Conservation (phyloP, 2,329 filamentous ascomycete species). For the Acarospora socialis region DNA sequence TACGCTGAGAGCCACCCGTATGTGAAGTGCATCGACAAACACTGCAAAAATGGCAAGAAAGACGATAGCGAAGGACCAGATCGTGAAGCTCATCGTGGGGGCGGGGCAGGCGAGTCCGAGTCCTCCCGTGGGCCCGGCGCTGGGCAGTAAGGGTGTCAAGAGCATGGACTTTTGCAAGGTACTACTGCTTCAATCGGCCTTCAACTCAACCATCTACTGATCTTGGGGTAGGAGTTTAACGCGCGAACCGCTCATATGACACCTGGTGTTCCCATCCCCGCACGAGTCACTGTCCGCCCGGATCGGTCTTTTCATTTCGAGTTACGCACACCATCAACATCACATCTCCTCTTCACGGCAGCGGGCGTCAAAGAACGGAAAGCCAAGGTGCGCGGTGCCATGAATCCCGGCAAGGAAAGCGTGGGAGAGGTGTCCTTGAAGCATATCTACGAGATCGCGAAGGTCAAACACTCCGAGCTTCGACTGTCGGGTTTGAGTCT, state of each 20-base stretch:
- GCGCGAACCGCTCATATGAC: constrained; percentile 76
- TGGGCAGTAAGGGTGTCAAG: constrained; percentile 96
- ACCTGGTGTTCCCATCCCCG: constrained; percentile 73
- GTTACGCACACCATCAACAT: constrained; percentile 84
- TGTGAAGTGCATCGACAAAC: no score
- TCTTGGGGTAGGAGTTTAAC: constrained; percentile 69
- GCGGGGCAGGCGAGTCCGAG: constrained; percentile 90
- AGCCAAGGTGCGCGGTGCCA: constrained; percentile 60
- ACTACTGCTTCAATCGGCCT: constrained; percentile 9
- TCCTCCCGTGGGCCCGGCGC: constrained; percentile 86
- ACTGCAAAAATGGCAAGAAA: constrained; percentile 38
- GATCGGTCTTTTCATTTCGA: constrained; percentile 92
- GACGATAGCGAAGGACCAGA: constrained; percentile 46
- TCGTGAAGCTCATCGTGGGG: constrained; percentile 95
- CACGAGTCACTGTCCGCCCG: constrained; percentile 78
- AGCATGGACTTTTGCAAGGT: constrained; percentile 99
- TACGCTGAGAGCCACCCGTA: no score
- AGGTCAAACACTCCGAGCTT: constrained; percentile 75
- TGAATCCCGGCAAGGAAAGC: constrained; percentile 57
- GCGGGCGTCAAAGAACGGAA: constrained; percentile 59
- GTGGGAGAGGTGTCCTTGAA: constrained; percentile 84
- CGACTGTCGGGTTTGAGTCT: constrained; percentile 57
- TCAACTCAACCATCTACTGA: constrained; percentile 2
- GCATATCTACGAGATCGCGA: constrained; percentile 94
- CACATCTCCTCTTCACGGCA: constrained; percentile 73